A percentile compares a stretch with the other conserved stretches of the same genome.
These are phyloP conservation scores for Lasiosphaeria ovina DNA, from an alignment of 495 filamentous ascomycete genomes.

Conservation along the genomic window DNA sequence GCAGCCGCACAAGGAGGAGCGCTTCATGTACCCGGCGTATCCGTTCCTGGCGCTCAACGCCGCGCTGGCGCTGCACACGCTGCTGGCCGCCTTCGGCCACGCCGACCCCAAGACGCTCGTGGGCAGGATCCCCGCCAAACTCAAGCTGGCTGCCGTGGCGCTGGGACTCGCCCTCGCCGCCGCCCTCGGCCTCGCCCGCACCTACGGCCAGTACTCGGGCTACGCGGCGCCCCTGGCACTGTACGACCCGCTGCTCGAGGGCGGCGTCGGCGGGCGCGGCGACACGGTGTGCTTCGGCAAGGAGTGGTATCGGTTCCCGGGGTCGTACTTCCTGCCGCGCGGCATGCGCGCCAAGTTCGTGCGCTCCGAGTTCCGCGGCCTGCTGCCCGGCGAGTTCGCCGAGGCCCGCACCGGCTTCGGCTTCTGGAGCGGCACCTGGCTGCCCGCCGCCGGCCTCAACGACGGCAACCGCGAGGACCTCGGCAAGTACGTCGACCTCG, in stretches of 20 bases:
- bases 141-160: slow-evolving; percentile 64
- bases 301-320: slow-evolving; percentile 98
- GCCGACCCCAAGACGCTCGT: slow-evolving; percentile 61
- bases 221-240: slow-evolving; percentile 84
- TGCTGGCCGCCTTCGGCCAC: slow-evolving; percentile 69
- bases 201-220: slow-evolving; percentile 74
- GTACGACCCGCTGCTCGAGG: slow-evolving; percentile 54
- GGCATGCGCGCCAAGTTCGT: slow-evolving; percentile 81
- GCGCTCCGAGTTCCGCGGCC: slow-evolving; percentile 81
- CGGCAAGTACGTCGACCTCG: slow-evolving; percentile 79
- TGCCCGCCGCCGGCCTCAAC: slow-evolving; percentile 83
- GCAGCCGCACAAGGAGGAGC: slow-evolving; percentile 96
- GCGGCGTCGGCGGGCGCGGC: slow-evolving; percentile 53
- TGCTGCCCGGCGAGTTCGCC: slow-evolving; percentile 88
- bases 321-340: slow-evolving; percentile 82
- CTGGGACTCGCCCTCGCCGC: slow-evolving; percentile 55
- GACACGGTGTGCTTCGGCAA: slow-evolving; percentile 86
- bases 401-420: slow-evolving; percentile 60
- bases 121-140: slow-evolving; percentile 64
- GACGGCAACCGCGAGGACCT: slow-evolving; percentile 85
- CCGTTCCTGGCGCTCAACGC: slow-evolving; percentile 91
- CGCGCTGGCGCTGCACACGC: slow-evolving; percentile 76
- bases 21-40: slow-evolving; percentile 98
- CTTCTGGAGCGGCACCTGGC: slow-evolving; percentile 74
- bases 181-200: slow-evolving; percentile 65